Conservation (phyloP, 73 alveolate genomes). For the Paramecium caudatum region DNA sequence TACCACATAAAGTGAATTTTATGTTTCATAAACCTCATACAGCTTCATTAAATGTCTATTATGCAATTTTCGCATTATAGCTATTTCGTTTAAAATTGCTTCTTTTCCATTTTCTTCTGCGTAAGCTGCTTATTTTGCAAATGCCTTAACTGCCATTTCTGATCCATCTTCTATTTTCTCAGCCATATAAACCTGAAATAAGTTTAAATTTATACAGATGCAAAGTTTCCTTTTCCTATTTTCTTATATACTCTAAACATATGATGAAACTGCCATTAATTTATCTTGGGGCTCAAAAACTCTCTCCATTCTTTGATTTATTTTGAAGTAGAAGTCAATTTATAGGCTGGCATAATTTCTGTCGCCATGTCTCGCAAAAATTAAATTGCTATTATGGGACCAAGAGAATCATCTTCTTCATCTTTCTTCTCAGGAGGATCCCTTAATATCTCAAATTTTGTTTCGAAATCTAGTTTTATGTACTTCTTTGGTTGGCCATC, state of each 20-base stretch:
- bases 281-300: constrained; percentile 18
- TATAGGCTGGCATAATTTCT: neutral
- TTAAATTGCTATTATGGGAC: constrained; percentile 42
- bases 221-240: constrained; percentile 68
- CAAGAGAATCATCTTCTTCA: constrained; percentile 65
- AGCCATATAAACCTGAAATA: constrained; percentile 64
- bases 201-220: constrained; percentile 7
- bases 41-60: constrained; percentile 34
- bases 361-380: neutral
- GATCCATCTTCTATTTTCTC: constrained; percentile 74
- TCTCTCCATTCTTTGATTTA: constrained; percentile 37
- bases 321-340: constrained; percentile 1
- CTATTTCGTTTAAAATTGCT: constrained; percentile 53
- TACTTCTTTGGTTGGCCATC: constrained; percentile 1
- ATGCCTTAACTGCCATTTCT: constrained; percentile 74
- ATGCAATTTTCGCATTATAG: constrained; percentile 35
- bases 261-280: constrained; percentile 66
- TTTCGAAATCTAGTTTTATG: constrained; percentile 10
- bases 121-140: constrained; percentile 73
- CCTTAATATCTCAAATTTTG: constrained; percentile 48
- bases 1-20: constrained; percentile 38
- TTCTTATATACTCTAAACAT: constrained; percentile 62
- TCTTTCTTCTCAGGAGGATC: constrained; percentile 23
- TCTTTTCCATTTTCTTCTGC: constrained; percentile 75
- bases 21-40: constrained; percentile 49